Conservation (phyloP, 2,329 filamentous ascomycete species). For the Alternaria triticina region DNA sequence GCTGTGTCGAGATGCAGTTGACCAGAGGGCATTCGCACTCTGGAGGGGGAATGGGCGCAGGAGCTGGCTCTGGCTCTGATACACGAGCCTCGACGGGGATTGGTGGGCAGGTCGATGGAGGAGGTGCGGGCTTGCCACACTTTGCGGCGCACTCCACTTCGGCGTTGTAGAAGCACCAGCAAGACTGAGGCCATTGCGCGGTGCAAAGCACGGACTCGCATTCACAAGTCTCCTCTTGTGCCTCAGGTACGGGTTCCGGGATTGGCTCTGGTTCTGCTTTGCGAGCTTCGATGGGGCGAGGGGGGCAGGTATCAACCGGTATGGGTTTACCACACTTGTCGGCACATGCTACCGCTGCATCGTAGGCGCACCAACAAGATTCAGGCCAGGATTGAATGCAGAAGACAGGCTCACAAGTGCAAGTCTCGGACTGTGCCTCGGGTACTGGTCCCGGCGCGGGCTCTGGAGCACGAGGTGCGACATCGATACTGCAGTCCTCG, state of each 20-base stretch:
- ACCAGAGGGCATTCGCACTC: slow-evolving; percentile 30
- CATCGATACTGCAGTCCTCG: background rate
- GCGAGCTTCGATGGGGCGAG: background rate
- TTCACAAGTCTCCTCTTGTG: slow-evolving; percentile 14
- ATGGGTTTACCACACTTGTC: slow-evolving; percentile 30
- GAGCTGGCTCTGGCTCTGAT: background rate
- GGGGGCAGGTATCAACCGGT: background rate
- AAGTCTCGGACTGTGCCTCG: background rate
- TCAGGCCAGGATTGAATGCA: slow-evolving; percentile 34
- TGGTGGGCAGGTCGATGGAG: slow-evolving; percentile 5
- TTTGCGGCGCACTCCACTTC: slow-evolving; percentile 23
- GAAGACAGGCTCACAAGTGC: slow-evolving; percentile 6
- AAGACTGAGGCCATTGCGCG: slow-evolving; percentile 35
- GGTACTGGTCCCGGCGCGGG: background rate
- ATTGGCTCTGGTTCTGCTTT: background rate
- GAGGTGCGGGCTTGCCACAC: slow-evolving; percentile 25
- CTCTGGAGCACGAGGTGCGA: background rate
- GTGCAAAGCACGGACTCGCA: slow-evolving; percentile 30
- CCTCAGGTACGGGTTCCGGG: background rate
- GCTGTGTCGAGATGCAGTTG: slow-evolving; percentile 30
- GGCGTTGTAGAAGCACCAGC: slow-evolving; percentile 35
- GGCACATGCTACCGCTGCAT: slow-evolving; percentile 29
- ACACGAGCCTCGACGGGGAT: background rate
- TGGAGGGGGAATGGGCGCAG: background rate
- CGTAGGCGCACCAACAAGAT: slow-evolving; percentile 39